Base-by-base conservation (phyloP, 2,329 filamentous ascomycete genomes). In the Plenodomus lindquistii region DNA sequence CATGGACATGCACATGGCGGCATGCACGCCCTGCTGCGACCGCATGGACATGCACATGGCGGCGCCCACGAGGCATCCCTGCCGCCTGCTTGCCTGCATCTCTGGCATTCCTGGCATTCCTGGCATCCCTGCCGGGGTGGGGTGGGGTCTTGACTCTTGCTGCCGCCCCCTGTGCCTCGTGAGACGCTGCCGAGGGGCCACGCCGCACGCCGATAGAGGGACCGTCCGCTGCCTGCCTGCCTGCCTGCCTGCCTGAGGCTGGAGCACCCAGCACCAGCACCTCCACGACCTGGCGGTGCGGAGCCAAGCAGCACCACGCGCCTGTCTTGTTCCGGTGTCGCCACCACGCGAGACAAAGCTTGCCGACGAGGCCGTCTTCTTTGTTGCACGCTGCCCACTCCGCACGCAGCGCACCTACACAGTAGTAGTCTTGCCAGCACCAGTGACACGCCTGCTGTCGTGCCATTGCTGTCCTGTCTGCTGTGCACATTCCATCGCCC, bases 1-100 rank as follows among this genome's bases (percentile, higher is more conserved):
- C 62, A 65, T 65, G 62, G 57, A 54, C 54, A 57, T 54, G 62
- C 62, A 62, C 62, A 65, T 65, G 62, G 60, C 59, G 55, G 59
- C 59, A 54, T 59, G 60, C 57, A 59, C 53, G 50, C 39, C 44
- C 51, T n/a, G n/a, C n/a, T n/a, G 50, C 48, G 53, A 55, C 50
- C 51, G 48, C 48, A 58, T 62, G 63, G 65, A 56, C 66, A 65
- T 65, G 67, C 62, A 52, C 44, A 55, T 54, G 55, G 50, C 60
- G 60, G 58, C 64, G 62, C 59, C 65, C 65, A 67, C 64, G 60
- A 62, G 63, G 65, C 60, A 66, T 66, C 66, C 66, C 65, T 68
- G 66, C 52, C 17, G 8, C 35, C 9, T 31, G 27, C 27, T 31
- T 31, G 27, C 27, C 27, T 9, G 9, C 27, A 31, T 9, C 27